phyloP scores from a whole-genome alignment of 2,329 filamentous ascomycete genomes.

The Trichoderma arundinaceum region DNA sequence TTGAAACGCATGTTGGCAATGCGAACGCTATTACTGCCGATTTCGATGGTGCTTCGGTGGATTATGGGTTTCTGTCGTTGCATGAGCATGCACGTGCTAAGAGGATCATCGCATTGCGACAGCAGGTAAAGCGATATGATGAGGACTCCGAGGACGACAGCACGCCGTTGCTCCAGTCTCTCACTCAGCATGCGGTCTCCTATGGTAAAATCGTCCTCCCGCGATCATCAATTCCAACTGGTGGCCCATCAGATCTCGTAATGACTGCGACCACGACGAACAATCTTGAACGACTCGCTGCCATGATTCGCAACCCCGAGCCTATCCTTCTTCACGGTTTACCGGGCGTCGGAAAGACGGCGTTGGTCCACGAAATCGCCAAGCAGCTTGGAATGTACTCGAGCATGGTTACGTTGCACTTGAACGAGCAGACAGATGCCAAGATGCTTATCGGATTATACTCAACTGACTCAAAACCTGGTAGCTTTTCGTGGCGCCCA shows the following conservation, averaged over 20 bases:
- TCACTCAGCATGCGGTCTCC: slow-evolving; percentile 67
- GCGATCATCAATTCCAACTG: slow-evolving; percentile 57
- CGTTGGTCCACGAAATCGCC: slow-evolving; percentile 81
- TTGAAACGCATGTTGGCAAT: slow-evolving; percentile 67
- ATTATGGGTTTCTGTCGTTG: slow-evolving; percentile 75
- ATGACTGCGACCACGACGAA: slow-evolving; percentile 72
- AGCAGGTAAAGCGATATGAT: slow-evolving; percentile 43
- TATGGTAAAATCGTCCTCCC: slow-evolving; percentile 73
- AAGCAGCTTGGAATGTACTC: slow-evolving; percentile 77
- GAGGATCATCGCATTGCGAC: slow-evolving; percentile 51
- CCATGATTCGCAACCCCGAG: slow-evolving; percentile 67
- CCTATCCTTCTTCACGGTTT: slow-evolving; percentile 83
- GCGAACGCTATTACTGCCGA: slow-evolving; percentile 67
- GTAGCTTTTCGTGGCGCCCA: slow-evolving; percentile 89
- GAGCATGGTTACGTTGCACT: slow-evolving; percentile 88
- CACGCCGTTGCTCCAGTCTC: slow-evolving; percentile 43
- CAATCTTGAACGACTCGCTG: slow-evolving; percentile 75
- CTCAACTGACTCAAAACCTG: slow-evolving; percentile 83
- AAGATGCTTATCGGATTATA: slow-evolving; percentile 96
- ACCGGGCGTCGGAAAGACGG: slow-evolving; percentile 89
- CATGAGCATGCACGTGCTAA: slow-evolving; percentile 62
- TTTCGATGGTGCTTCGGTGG: slow-evolving; percentile 77
- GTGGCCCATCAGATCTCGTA: slow-evolving; percentile 60
- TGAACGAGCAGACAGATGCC: slow-evolving; percentile 98
- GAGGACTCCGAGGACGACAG: slow-evolving; percentile 28